Conservation (phyloP, 73 alveolate species). For the Halteria grandinella region DNA sequence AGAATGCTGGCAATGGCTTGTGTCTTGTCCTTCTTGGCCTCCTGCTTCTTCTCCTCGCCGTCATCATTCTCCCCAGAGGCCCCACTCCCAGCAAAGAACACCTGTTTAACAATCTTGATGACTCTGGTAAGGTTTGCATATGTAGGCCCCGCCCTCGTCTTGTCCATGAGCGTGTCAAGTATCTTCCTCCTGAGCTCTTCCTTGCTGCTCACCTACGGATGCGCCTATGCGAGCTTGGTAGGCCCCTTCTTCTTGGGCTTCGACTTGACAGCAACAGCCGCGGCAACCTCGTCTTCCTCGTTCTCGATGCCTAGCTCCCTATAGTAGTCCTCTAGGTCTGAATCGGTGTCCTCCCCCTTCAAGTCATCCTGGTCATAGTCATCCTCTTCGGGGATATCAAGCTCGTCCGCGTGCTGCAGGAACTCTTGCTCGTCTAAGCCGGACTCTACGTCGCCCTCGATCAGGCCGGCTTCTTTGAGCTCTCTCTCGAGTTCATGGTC, state of each 20-base stretch:
- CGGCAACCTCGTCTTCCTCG: conserved; percentile 53
- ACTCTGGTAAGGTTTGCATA: conserved; percentile 8
- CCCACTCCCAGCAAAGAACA: neutral
- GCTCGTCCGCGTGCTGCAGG: conserved; percentile 26
- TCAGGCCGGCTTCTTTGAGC: neutral
- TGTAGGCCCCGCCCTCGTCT: conserved; percentile 6
- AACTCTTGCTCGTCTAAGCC: conserved; percentile 20
- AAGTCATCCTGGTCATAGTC: conserved; percentile 9
- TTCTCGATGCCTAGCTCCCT: conserved; percentile 37
- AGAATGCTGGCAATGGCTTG: neutral
- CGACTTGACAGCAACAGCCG: conserved; percentile 8
- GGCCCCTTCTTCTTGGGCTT: conserved; percentile 19
- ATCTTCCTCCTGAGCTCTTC: conserved; percentile 17
- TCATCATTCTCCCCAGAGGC: conserved; percentile 16
- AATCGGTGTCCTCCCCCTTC: conserved; percentile 31
- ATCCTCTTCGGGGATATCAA: conserved; percentile 29
- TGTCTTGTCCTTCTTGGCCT: neutral
- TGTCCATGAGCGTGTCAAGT: conserved; percentile 11
- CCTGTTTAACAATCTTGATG: conserved; percentile 39
- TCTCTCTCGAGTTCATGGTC: conserved; percentile 25
- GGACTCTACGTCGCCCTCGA: neutral
- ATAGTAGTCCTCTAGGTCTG: conserved; percentile 41
- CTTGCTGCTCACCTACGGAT: conserved; percentile 21
- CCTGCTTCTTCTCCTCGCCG: neutral
- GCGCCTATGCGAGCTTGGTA: too few relatives aligned